Evolutionary conservation across 495 filamentous ascomycete species (phyloP).

Genomic region (Podospora pseudoanserina): DNA sequence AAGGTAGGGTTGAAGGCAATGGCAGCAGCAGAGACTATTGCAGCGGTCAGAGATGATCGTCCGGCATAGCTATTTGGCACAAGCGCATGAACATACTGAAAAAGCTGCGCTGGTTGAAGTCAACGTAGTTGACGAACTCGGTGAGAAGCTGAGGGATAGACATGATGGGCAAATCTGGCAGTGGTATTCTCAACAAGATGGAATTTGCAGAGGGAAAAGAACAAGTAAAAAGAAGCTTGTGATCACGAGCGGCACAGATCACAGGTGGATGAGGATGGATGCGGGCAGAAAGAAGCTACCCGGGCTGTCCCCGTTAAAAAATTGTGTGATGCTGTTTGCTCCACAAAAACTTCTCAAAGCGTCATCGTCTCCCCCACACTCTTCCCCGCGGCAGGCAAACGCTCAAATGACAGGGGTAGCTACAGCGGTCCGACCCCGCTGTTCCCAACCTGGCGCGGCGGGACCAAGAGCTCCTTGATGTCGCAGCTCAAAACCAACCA

Average conservation of each 20-base stretch:
- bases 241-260: neutral
- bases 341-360: slow-evolving; percentile 2
- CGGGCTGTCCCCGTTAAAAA: neutral
- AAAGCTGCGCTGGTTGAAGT: slow-evolving; percentile 63
- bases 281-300: neutral
- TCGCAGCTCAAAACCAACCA: slow-evolving; percentile 19
- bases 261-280: slow-evolving; percentile 1
- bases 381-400: slow-evolving; percentile 3
- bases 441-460: slow-evolving; percentile 9
- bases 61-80: neutral
- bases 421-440: neutral
- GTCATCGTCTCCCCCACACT: neutral
- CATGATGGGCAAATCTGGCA: slow-evolving; percentile 22
- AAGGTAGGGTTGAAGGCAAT: slow-evolving; percentile 77
- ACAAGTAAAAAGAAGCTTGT: neutral
- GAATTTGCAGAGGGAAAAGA: neutral
- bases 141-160: slow-evolving; percentile 29
- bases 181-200: neutral
- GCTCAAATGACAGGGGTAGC: neutral
- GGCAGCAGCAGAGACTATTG: slow-evolving; percentile 58
- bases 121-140: slow-evolving; percentile 50
- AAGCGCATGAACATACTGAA: slow-evolving; percentile 46
- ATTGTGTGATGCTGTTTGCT: slow-evolving; percentile 8
- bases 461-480: slow-evolving; percentile 12
- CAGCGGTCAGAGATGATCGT: slow-evolving; percentile 15